A percentile compares a stretch with the other conserved stretches of the same genome.
These are phyloP conservation scores for Penicillium psychrofluorescens DNA, from an alignment of 495 filamentous ascomycete species.

Conservation along the genomic window DNA sequence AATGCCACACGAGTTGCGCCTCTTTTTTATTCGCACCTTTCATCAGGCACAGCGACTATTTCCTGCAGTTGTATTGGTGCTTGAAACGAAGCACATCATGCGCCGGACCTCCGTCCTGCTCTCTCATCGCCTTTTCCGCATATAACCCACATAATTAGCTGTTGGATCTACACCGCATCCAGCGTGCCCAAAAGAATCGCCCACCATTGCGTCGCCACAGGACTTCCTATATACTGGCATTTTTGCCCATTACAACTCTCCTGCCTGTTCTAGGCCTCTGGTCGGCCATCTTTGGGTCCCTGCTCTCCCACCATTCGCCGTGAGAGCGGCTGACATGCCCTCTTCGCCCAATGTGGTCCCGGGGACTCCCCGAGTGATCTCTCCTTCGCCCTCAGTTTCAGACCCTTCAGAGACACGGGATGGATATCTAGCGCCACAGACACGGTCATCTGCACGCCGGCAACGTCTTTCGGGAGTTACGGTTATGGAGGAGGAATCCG, in stretches of 20 bases:
- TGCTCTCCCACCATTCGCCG: slow-evolving; percentile 40
- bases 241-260: slow-evolving; percentile 15
- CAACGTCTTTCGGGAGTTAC: slow-evolving; percentile 34
- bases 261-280: slow-evolving; percentile 32
- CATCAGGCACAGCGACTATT: too few relatives aligned
- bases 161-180: not conserved
- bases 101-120: not conserved
- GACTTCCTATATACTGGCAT: slow-evolving; percentile 13
- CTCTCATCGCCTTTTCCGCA: not conserved
- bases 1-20: slow-evolving; percentile 10
- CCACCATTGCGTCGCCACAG: slow-evolving; percentile 21
- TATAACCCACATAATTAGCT: too few relatives aligned
- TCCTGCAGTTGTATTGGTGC: too few relatives aligned
- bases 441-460: slow-evolving; percentile 54
- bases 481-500: slow-evolving; percentile 28
- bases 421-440: slow-evolving; percentile 54
- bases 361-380: slow-evolving; percentile 62
- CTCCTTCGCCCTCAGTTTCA: slow-evolving; percentile 60
- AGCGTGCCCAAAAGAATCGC: slow-evolving; percentile 4
- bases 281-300: slow-evolving; percentile 42
- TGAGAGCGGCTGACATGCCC: slow-evolving; percentile 37
- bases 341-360: slow-evolving; percentile 42
- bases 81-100: slow-evolving; percentile 2
- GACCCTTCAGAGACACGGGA: slow-evolving; percentile 43
- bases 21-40: not conserved